Evolutionary conservation across 1,284 basidiomycete genomes (phyloP).

Genomic region (Boletus sp.): DNA sequence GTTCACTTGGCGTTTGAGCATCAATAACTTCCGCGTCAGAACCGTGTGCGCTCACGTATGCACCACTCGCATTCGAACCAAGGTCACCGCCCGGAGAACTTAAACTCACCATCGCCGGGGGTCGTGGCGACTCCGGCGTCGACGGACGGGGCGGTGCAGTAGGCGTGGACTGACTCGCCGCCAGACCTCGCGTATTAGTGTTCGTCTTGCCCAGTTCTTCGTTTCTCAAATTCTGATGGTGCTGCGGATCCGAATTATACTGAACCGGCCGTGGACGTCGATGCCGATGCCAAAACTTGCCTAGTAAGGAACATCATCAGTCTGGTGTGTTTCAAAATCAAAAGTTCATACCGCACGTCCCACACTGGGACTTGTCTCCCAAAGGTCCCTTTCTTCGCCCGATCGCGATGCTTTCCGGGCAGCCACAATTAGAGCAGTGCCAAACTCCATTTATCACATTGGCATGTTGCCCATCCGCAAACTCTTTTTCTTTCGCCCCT

Average conservation of each 20-base stretch:
- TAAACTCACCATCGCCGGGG: conserved; percentile 5
- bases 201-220: conserved; percentile 55
- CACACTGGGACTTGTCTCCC: conserved; percentile 90
- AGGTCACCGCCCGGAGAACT: conserved; percentile 23
- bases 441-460: conserved; percentile 83
- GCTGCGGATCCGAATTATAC: conserved; percentile 71
- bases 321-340: not conserved
- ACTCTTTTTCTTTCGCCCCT: conserved; percentile 79
- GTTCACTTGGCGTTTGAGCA: conserved; percentile 36
- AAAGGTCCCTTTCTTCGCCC: conserved; percentile 85
- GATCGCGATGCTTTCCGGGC: conserved; percentile 80
- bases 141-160: conserved; percentile 17
- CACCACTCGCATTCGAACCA: conserved; percentile 12
- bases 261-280: conserved; percentile 73
- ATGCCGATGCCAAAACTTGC: conserved; percentile 85
- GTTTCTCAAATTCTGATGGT: conserved; percentile 57
- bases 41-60: conserved; percentile 27
- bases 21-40: conserved; percentile 32
- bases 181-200: conserved; percentile 56
- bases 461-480: conserved; percentile 75
- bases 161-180: conserved; percentile 31
- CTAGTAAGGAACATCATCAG: conserved; percentile 37
- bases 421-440: conserved; percentile 92
- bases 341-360: conserved; percentile 69
- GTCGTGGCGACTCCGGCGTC: conserved; percentile 32